These are phyloP conservation scores for Monosporascus sp. DNA, from an alignment of 2,329 filamentous ascomycete species.

Conservation along the genomic window DNA sequence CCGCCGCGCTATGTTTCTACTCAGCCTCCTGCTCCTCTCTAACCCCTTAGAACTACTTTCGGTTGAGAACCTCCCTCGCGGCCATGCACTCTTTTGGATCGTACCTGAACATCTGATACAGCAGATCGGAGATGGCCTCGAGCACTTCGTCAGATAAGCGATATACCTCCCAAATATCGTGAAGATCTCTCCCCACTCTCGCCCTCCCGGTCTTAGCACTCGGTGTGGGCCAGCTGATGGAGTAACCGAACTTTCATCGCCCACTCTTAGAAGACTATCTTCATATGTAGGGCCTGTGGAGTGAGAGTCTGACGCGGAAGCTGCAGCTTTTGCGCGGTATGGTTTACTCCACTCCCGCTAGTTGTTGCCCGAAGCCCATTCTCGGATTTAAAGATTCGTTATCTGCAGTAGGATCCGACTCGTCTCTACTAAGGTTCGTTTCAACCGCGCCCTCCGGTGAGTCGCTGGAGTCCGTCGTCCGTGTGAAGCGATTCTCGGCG, in stretches of 20 bases:
- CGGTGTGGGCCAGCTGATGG: neutral
- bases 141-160: neutral
- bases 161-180: neutral
- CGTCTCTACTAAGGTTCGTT: neutral
- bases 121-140: neutral
- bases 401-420: neutral
- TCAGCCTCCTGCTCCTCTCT: no score
- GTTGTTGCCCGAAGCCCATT: no score
- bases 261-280: neutral
- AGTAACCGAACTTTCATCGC: neutral
- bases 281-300: neutral
- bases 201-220: neutral
- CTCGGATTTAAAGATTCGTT: neutral
- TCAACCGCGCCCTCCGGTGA: neutral
- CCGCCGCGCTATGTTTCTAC: no score
- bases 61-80: neutral
- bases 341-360: neutral
- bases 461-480: neutral
- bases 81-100: neutral
- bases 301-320: neutral
- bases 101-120: neutral
- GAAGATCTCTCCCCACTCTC: neutral
- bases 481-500: neutral
- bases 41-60: neutral
- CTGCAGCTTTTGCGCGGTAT: neutral